These are phyloP conservation scores for Colletotrichum euphorbiae DNA, from an alignment of 2,329 filamentous ascomycete species.

Conservation along the genomic window DNA sequence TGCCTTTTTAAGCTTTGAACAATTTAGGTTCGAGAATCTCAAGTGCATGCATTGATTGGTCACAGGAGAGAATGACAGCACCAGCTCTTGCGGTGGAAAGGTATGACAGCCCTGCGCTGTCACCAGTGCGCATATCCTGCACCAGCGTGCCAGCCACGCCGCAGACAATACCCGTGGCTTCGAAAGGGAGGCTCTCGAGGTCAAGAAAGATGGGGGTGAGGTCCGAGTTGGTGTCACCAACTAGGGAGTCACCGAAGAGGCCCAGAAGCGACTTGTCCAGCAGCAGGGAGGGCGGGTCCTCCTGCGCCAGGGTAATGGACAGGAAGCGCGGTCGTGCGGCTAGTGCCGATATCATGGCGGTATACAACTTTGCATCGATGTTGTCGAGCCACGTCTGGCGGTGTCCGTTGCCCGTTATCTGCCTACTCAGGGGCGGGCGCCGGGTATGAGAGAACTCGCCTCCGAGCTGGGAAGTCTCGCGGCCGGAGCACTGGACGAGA, in stretches of 20 bases:
- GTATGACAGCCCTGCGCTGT: slow-evolving; percentile 84
- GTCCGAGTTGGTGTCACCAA: slow-evolving; percentile 78
- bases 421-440: slow-evolving; percentile 50
- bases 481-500: slow-evolving; percentile 85
- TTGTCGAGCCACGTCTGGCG: slow-evolving; percentile 65
- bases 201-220: slow-evolving; percentile 91
- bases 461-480: slow-evolving; percentile 57
- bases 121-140: slow-evolving; percentile 70
- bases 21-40: slow-evolving; percentile 72
- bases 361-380: slow-evolving; percentile 72
- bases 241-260: slow-evolving; percentile 77
- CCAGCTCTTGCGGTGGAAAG: slow-evolving; percentile 89
- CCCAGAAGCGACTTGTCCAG: slow-evolving; percentile 75
- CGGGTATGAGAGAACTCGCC: slow-evolving; percentile 50
- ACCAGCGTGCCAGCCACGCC: slow-evolving; percentile 88
- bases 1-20: slow-evolving; percentile 46
- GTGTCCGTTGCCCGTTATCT: slow-evolving; percentile 51
- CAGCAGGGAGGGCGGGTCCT: slow-evolving; percentile 79
- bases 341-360: slow-evolving; percentile 71
- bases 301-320: slow-evolving; percentile 78
- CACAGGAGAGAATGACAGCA: slow-evolving; percentile 84
- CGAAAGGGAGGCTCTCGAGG: slow-evolving; percentile 81
- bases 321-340: slow-evolving; percentile 75
- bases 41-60: slow-evolving; percentile 80
- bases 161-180: slow-evolving; percentile 94